Conservation (phyloP, 2,329 filamentous ascomycete genomes). For the Alternaria sp. region DNA sequence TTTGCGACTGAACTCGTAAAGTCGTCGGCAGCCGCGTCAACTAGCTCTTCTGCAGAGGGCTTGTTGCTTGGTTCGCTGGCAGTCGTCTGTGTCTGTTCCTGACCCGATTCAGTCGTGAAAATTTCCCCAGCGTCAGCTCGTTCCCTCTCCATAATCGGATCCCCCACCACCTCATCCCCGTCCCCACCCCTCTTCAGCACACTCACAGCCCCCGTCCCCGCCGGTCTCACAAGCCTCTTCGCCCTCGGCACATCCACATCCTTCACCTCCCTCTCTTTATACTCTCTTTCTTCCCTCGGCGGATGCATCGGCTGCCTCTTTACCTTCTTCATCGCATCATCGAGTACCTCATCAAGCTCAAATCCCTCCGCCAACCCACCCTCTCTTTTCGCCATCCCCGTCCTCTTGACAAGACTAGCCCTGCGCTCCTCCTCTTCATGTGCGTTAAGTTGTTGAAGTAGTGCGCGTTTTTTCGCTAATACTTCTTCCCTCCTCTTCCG, state of each 20-base stretch:
- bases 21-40: too few species aligned
- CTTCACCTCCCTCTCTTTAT: not conserved
- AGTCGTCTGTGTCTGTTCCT: not conserved
- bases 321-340: not conserved
- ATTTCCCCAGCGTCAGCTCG: not conserved
- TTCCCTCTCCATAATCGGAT: not conserved
- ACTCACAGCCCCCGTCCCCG: not conserved
- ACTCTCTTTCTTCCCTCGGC: not conserved
- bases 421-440: not conserved
- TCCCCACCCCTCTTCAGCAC: not conserved
- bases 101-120: fast-evolving
- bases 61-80: fast-evolving
- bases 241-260: not conserved
- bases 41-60: fast-evolving
- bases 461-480: not conserved
- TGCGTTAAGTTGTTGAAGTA: not conserved
- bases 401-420: not conserved
- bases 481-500: not conserved
- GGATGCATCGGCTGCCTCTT: not conserved
- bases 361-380: not conserved
- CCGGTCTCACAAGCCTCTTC: not conserved
- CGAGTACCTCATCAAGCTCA: constrained; percentile 2
- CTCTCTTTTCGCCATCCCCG: not conserved
- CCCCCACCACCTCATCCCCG: not conserved
- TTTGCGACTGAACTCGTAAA: not conserved